Base-by-base conservation (phyloP, 257 asterid genomes). In the Anisodus tanguticus region DNA sequence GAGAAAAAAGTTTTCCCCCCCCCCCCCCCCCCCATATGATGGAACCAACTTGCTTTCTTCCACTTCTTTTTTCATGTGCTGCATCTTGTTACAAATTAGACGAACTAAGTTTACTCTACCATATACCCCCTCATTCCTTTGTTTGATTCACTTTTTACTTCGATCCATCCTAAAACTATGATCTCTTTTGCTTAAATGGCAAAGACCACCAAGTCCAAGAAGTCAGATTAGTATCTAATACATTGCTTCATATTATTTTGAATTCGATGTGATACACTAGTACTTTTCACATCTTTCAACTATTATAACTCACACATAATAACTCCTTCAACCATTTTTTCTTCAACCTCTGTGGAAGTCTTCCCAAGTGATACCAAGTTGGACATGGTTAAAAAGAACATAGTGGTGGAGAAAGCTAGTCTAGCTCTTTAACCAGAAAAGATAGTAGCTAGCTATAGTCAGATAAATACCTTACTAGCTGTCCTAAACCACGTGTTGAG, bases 391-490 rank as follows among this genome's bases (percentile, higher is more conserved):
- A 13, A 6, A 77, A 77, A 77, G 16, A 53, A 53, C 49, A 77
- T 0, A 7, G 15, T 31, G 66, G 26, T 8, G 49, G 22, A 81
- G 37, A 84, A 64, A 80, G 10, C 53, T 8, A 57, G 54, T 57
- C 51, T 69, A 45, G 51, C 17, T 19, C 62, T 74, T 74, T 19
- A 74, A 74, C 81, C 81, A 74, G 43, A 59, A 77, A 51, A 43
- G 22, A 69, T 12, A 45, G 15, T 13, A 13, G 66, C 22, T 45
- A 45, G 70, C 53, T 22, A 22, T 26, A 51, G 17, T 54, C 37
- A 86, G 76, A 87, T 78, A 57, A 82, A 85, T 93, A 93, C 97
- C 97, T 86, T 83, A 80, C 82, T 84, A 85, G 66, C 88, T 68
- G 85, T 81, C 87, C 89, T 8, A 89, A 85, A 68, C 70, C 85